A percentile compares a stretch with the other conserved stretches of the same genome.
Evolutionary conservation across 2,329 filamentous ascomycete species (phyloP).

Genomic region (Scytalidium lignicola): DNA sequence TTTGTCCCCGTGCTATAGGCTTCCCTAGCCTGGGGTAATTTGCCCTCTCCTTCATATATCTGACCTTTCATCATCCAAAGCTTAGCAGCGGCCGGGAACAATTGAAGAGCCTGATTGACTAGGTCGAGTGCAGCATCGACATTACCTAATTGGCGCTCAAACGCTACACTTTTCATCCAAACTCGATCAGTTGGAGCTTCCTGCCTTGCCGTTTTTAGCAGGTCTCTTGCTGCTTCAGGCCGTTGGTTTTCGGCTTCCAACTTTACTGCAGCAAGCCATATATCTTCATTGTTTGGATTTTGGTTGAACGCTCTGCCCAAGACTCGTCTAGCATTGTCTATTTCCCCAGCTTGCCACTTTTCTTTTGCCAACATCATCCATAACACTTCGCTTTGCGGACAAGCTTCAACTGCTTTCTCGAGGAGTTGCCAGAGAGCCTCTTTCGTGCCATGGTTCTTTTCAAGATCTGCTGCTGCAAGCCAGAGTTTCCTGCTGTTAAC

Average conservation of each 20-base stretch:
- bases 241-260: slow-evolving; percentile 88
- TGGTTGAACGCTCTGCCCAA: slow-evolving; percentile 88
- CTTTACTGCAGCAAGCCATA: slow-evolving; percentile 95
- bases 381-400: slow-evolving; percentile 81
- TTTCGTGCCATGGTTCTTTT: slow-evolving; percentile 80
- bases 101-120: slow-evolving; percentile 76
- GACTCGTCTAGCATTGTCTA: slow-evolving; percentile 80
- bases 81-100: slow-evolving; percentile 81
- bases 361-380: slow-evolving; percentile 97
- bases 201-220: slow-evolving; percentile 76
- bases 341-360: slow-evolving; percentile 83
- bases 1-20: slow-evolving; percentile 86
- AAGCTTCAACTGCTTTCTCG: slow-evolving; percentile 90
- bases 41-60: slow-evolving; percentile 82
- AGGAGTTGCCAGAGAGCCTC: slow-evolving; percentile 80
- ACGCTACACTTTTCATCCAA: slow-evolving; percentile 93
- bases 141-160: slow-evolving; percentile 80
- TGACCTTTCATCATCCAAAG: slow-evolving; percentile 99
- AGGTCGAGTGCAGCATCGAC: slow-evolving; percentile 79
- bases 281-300: slow-evolving; percentile 95
- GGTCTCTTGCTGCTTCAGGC: slow-evolving; percentile 72
- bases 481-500: slow-evolving; percentile 83
- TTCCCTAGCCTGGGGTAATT: slow-evolving; percentile 79
- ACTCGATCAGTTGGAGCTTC: slow-evolving; percentile 93
- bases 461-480: slow-evolving; percentile 85